A percentile compares a stretch with the other conserved stretches of the same genome.
phyloP scores from a whole-genome alignment of 345 rosid species.

The Rhizophora mangle region DNA sequence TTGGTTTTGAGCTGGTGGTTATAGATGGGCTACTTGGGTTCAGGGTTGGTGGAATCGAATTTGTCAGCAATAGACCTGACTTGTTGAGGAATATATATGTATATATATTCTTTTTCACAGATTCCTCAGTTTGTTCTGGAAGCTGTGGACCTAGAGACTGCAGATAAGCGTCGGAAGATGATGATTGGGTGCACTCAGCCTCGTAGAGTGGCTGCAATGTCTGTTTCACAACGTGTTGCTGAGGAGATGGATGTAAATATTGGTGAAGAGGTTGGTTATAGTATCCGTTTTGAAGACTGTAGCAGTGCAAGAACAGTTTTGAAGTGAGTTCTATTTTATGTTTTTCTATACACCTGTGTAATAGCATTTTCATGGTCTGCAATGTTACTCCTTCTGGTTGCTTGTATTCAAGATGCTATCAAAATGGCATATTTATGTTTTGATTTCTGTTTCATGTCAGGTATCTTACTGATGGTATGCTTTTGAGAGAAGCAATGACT shows the following conservation, averaged over 20 bases:
- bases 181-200: conserved; percentile 97
- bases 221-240: conserved; percentile 98
- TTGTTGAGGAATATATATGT: too few species aligned
- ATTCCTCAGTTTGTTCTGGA: conserved; percentile 97
- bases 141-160: conserved; percentile 73
- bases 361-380: background rate
- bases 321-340: conserved; percentile 50
- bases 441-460: conserved; percentile 30
- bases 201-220: conserved; percentile 99
- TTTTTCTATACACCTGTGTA: background rate
- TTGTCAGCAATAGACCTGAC: too few species aligned
- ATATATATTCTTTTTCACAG: conserved; percentile 32
- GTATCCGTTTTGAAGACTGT: conserved; percentile 95
- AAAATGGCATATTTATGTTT: background rate
- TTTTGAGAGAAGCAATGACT: conserved; percentile 95
- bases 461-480: conserved; percentile 98
- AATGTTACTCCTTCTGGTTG: background rate
- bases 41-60: too few species aligned
- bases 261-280: conserved; percentile 98
- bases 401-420: background rate
- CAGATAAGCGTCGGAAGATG: conserved; percentile 77
- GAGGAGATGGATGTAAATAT: conserved; percentile 98
- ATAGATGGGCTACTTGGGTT: too few species aligned
- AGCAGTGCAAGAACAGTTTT: conserved; percentile 81
- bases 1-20: too few species aligned